Evolutionary conservation across 768 basidiomycete genomes (phyloP).

Genomic region (Leccinum broughii): DNA sequence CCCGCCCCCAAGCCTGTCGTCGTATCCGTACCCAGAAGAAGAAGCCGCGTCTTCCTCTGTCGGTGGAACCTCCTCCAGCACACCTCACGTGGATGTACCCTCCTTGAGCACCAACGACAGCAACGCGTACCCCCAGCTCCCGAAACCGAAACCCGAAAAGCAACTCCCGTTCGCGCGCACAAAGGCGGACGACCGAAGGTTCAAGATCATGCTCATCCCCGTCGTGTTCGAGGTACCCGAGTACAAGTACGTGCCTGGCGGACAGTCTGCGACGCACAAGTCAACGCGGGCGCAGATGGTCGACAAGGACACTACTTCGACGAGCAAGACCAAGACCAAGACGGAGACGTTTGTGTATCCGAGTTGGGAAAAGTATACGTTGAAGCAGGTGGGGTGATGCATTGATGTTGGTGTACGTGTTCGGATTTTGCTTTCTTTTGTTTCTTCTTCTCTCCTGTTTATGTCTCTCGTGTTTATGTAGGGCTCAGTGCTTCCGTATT

Average conservation of each 20-base stretch:
- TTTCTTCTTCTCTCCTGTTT: too few species aligned
- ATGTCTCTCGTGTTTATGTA: neutral
- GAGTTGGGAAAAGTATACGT: constrained; percentile 65
- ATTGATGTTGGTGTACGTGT: neutral
- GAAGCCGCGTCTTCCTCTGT: constrained; percentile 33
- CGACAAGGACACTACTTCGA: neutral
- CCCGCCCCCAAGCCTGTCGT: constrained; percentile 2
- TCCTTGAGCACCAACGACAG: constrained; percentile 22
- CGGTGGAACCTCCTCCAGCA: constrained; percentile 19
- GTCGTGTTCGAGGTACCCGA: constrained; percentile 40
- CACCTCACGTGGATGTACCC: constrained; percentile 4
- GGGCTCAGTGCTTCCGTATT: neutral
- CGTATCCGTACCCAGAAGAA: constrained; percentile 9
- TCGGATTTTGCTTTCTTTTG: neutral
- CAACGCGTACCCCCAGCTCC: constrained; percentile 33
- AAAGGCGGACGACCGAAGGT: constrained; percentile 49
- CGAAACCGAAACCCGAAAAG: constrained; percentile 44
- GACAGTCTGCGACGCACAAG: constrained; percentile 29
- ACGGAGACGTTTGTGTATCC: constrained; percentile 55
- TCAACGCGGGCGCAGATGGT: constrained; percentile 24
- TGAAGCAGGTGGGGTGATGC: constrained; percentile 38
- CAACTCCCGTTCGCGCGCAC: constrained; percentile 55
- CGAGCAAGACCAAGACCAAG: constrained; percentile 35
- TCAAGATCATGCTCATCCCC: constrained; percentile 53
- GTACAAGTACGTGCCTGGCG: constrained; percentile 18